These are phyloP conservation scores for Amauroascus verrucosus DNA, from an alignment of 2,329 filamentous ascomycete species.

Conservation along the genomic window DNA sequence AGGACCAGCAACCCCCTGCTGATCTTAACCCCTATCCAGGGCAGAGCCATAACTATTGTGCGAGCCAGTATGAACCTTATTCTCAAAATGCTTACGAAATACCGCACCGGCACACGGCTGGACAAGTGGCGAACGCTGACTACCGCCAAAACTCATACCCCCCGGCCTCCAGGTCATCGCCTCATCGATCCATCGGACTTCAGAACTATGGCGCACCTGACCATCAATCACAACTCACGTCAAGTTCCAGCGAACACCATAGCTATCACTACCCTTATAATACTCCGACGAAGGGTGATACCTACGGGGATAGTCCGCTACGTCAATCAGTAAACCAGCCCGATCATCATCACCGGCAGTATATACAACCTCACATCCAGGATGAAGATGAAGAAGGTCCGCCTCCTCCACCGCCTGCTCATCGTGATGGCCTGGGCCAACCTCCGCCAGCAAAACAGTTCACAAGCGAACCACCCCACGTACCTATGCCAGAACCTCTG, in stretches of 20 bases:
- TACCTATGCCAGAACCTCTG: slow-evolving; percentile 21
- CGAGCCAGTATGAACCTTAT: slow-evolving; percentile 5
- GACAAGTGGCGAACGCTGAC: slow-evolving; percentile 10
- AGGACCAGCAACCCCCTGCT: not conserved
- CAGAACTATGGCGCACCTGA: slow-evolving; percentile 2
- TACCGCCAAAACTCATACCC: slow-evolving; percentile 11
- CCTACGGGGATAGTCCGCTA: slow-evolving; percentile 22
- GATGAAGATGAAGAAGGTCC: slow-evolving; percentile 21
- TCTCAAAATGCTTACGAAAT: slow-evolving; percentile 11
- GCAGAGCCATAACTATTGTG: not conserved
- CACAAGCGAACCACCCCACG: slow-evolving; percentile 14
- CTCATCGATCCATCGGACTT: slow-evolving; percentile 1
- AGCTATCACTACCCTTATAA: slow-evolving; percentile 16
- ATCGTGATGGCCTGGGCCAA: slow-evolving; percentile 20
- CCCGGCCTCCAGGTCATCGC: slow-evolving; percentile 9
- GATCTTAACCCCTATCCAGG: not conserved
- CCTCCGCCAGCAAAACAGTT: slow-evolving; percentile 10
- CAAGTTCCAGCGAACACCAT: slow-evolving; percentile 1
- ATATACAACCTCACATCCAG: slow-evolving; percentile 15
- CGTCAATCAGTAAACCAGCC: slow-evolving; percentile 22
- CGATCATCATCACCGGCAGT: slow-evolving; percentile 17
- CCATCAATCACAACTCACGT: not conserved
- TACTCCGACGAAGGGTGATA: slow-evolving; percentile 17
- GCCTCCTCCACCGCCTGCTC: slow-evolving; percentile 28
- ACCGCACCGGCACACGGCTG: slow-evolving; percentile 10